Conservation (phyloP, 768 basidiomycete species). For the Phaeotremella skinneri region DNA sequence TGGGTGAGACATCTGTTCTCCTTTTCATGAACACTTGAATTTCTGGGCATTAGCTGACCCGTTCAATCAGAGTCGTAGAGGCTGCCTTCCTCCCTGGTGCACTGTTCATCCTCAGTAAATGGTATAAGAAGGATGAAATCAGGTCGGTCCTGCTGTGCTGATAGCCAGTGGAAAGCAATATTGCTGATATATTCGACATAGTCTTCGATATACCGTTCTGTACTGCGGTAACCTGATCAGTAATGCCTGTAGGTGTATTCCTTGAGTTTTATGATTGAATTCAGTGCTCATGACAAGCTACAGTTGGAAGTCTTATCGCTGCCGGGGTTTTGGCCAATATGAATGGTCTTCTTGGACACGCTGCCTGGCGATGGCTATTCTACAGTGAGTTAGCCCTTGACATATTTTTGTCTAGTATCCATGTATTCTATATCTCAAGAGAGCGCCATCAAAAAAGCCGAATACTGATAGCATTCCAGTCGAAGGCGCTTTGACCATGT, state of each 20-base stretch:
- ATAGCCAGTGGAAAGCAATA: background rate
- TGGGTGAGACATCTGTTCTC: constrained; percentile 57
- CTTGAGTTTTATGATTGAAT: constrained; percentile 8
- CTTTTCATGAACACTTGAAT: too few species aligned
- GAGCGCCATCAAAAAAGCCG: too few species aligned
- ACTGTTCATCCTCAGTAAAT: constrained; percentile 54
- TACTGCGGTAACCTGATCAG: constrained; percentile 68
- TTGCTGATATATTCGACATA: constrained; percentile 56
- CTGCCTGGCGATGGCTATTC: constrained; percentile 59
- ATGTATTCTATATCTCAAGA: constrained; percentile 58
- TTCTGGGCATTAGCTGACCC: background rate
- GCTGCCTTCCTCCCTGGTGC: constrained; percentile 29
- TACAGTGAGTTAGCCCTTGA: constrained; percentile 6
- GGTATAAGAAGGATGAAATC: constrained; percentile 72
- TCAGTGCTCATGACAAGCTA: background rate
- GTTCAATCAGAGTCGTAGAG: constrained; percentile 15
- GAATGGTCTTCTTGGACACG: constrained; percentile 65
- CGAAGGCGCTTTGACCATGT: constrained; percentile 66
- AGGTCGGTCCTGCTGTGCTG: constrained; percentile 50
- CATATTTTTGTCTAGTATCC: background rate
- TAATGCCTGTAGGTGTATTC: constrained; percentile 76
- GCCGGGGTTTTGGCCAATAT: constrained; percentile 67
- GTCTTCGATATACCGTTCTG: constrained; percentile 57
- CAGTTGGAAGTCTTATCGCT: constrained; percentile 56
- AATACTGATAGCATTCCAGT: constrained; percentile 51